phyloP scores from a whole-genome alignment of 148 eudicot genomes.

The Nyssa sinensis region DNA sequence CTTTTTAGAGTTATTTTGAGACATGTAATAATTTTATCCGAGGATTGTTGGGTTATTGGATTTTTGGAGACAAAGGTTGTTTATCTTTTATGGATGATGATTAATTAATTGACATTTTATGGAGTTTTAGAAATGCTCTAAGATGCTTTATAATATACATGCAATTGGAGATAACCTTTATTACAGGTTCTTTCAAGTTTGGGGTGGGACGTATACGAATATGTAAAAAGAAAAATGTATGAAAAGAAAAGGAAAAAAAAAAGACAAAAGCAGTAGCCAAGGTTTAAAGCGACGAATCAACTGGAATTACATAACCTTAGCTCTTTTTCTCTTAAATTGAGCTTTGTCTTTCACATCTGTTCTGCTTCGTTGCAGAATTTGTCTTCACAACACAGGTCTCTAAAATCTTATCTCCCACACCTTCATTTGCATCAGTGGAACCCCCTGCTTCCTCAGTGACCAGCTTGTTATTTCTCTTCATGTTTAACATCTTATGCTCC shows the following conservation, averaged over 20 bases:
- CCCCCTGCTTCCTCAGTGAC: conserved; percentile 32
- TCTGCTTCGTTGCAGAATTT: conserved; percentile 31
- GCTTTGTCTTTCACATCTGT: conserved; percentile 44
- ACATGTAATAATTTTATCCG: too few relatives aligned
- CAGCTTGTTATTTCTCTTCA: conserved; percentile 29
- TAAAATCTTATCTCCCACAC: conserved; percentile 22
- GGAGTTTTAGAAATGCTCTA: too few relatives aligned
- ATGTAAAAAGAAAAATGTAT: too few relatives aligned
- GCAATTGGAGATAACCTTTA: too few relatives aligned
- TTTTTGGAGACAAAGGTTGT: too few relatives aligned
- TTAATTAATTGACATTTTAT: too few relatives aligned
- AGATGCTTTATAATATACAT: too few relatives aligned
- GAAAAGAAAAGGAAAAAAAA: background rate
- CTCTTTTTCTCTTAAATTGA: conserved; percentile 75
- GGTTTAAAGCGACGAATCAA: background rate
- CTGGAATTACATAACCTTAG: conserved; percentile 44
- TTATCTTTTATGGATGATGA: too few relatives aligned
- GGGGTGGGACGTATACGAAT: too few relatives aligned
- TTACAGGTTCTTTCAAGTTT: too few relatives aligned
- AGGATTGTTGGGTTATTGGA: too few relatives aligned
- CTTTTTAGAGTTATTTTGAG: too few relatives aligned
- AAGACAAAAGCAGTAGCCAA: background rate
- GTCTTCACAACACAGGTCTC: conserved; percentile 21
- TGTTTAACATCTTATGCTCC: conserved; percentile 50
- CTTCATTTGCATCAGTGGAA: conserved; percentile 35